These are phyloP conservation scores for Populus nigra DNA, from an alignment of 345 rosid species.

Conservation along the genomic window DNA sequence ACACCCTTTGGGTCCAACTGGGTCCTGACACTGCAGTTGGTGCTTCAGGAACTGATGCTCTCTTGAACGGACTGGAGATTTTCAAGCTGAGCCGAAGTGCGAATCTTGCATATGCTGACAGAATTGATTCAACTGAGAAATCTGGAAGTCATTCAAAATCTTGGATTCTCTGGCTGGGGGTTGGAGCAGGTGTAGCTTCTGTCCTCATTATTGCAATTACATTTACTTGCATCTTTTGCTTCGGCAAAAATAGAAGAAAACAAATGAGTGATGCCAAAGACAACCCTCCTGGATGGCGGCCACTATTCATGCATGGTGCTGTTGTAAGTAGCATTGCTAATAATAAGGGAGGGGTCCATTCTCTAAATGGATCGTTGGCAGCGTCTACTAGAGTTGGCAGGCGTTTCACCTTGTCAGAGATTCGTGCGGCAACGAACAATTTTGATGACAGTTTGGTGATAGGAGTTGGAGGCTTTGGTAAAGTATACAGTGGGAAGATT, in stretches of 20 bases:
- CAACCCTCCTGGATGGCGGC: constrained; percentile 56
- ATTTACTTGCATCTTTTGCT: constrained; percentile 30
- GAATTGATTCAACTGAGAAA: constrained; percentile 34
- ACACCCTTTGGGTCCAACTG: constrained; percentile 76
- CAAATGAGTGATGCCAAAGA: constrained; percentile 42
- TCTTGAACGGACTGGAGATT: constrained; percentile 80
- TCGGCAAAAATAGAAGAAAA: constrained; percentile 38
- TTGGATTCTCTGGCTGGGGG: constrained; percentile 48
- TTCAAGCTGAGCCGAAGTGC: constrained; percentile 76
- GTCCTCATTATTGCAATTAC: constrained; percentile 36
- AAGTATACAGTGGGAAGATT: constrained; percentile 76
- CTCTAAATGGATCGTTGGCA: constrained; percentile 33
- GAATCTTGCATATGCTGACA: constrained; percentile 64
- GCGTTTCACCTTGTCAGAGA: constrained; percentile 66
- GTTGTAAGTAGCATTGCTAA: constrained; percentile 42
- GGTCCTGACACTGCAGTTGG: constrained; percentile 80
- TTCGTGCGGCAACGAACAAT: constrained; percentile 70
- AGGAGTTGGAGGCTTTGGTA: constrained; percentile 88
- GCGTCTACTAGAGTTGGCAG: constrained; percentile 50
- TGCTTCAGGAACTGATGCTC: constrained; percentile 83
- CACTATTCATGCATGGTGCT: constrained; percentile 53
- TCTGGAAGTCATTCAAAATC: constrained; percentile 36
- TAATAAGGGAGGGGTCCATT: constrained; percentile 53
- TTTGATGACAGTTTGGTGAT: constrained; percentile 76
- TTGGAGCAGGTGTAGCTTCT: constrained; percentile 55